Evolutionary conservation across 2,329 filamentous ascomycete species (phyloP), one percentile per base, ranked within the genome.

Genomic region (Neobulgaria alba): DNA sequence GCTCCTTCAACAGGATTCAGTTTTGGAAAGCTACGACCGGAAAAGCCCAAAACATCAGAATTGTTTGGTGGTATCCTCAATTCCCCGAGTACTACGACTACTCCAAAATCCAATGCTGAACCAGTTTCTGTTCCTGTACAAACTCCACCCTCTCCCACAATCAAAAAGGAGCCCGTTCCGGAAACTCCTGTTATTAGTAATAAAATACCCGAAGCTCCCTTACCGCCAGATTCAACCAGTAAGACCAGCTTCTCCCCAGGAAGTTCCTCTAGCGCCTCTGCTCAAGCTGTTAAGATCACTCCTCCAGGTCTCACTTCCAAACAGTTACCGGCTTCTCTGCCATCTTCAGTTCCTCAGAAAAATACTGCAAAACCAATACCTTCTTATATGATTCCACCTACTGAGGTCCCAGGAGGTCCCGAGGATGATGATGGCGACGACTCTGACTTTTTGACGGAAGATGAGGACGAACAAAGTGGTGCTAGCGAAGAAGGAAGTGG

Each of bases 401-500:
- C 36, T 3, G 54, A 57, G 43, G 51, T 60, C 19, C 56, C 56
- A 16, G 52, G 48, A 36, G 55, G 57, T 16, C 58, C 57, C 10
- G 56, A 55, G 15, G 57, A 60, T 35, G 55, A 57, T 8, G 54
- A 49, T n/a, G 48, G 53, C 15, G 48, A 55, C 33, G 49, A 54
- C 21, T 56, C 52, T 10, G 57, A 51, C 12, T 57, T 56, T 31
- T 8, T 43, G 5, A 48, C 48, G 7, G 53, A 62, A 10, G 57
- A 55, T 17, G 64, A 61, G 10, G 65, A 60, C 9, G 66, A 65
- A 5, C 64, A 61, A 12, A 40, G 41, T 3, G 66, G 64, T 10
- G 61, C 62, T 2, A 68, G 56, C 5, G 69, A 47, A 33, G 48
- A 76, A 53, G 77, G 77, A 10, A 82, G 77, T 46, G 78, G 76